Percentiles rank a stretch among this genome's conserved stretches.
Conservation (phyloP, 2,329 filamentous ascomycete genomes). For the Xylaria sp. region DNA sequence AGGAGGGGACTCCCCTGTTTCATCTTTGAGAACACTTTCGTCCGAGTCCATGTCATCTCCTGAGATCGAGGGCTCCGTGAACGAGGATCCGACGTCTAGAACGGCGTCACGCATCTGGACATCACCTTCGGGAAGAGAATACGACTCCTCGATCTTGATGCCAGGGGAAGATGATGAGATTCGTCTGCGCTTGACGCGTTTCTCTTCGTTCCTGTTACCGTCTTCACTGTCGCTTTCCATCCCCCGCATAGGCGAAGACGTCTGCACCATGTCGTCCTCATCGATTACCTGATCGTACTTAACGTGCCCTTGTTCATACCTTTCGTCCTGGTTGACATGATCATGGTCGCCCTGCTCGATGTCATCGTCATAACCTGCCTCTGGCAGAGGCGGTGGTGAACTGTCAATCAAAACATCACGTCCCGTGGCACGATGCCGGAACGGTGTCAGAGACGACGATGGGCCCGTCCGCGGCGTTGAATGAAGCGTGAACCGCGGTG, state of each 20-base stretch:
- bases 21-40: constrained; percentile 15
- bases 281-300: constrained; percentile 23
- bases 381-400: constrained; percentile 40
- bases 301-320: not conserved
- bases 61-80: constrained; percentile 3
- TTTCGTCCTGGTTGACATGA: not conserved
- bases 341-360: constrained; percentile 16
- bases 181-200: constrained; percentile 50
- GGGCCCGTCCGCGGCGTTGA: constrained; percentile 44
- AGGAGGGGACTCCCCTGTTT: constrained; percentile 16
- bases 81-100: constrained; percentile 32
- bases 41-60: constrained; percentile 12
- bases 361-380: constrained; percentile 5
- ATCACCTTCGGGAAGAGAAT: constrained; percentile 21
- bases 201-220: constrained; percentile 27
- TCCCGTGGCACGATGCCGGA: constrained; percentile 29
- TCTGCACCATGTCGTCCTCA: constrained; percentile 35
- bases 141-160: constrained; percentile 23
- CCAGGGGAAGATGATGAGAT: constrained; percentile 48
- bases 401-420: constrained; percentile 45
- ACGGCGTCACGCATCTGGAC: constrained; percentile 36
- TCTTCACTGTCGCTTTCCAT: constrained; percentile 12
- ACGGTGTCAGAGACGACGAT: constrained; percentile 36
- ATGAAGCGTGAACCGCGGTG: constrained; percentile 48
- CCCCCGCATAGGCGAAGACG: constrained; percentile 38